Conservation (phyloP, 179 eudicot species). For the Nepenthes alata region DNA sequence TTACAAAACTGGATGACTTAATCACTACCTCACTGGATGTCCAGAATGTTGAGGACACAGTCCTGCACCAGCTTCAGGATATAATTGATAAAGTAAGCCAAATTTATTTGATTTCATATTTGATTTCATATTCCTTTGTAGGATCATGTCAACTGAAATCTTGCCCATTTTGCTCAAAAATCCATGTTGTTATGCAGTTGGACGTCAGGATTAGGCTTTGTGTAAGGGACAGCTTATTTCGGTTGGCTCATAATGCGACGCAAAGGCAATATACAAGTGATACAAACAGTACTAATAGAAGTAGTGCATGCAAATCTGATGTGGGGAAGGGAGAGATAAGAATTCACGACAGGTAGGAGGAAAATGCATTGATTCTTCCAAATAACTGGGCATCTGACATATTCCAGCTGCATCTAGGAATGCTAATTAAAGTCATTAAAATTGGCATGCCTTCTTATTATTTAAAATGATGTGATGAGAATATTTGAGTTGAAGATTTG, state of each 20-base stretch:
- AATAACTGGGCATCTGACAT: no score
- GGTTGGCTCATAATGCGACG: conserved; percentile 62
- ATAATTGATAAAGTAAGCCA: conserved; percentile 38
- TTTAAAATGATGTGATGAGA: no score
- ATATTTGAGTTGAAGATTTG: no score
- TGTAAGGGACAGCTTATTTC: conserved; percentile 69
- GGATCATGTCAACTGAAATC: neutral
- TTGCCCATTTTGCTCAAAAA: neutral
- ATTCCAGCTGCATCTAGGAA: no score
- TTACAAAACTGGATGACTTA: conserved; percentile 34
- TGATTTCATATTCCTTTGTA: neutral
- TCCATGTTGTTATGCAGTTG: conserved; percentile 38
- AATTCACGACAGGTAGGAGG: conserved; percentile 44
- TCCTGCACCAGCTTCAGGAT: conserved; percentile 53
- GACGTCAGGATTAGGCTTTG: conserved; percentile 49
- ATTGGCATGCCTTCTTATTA: no score
- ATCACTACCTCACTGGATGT: conserved; percentile 27
- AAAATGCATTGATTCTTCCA: neutral
- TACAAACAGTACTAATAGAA: conserved; percentile 29
- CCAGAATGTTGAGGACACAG: conserved; percentile 38
- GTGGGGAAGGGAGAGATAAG: conserved; percentile 24
- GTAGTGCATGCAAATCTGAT: conserved; percentile 18
- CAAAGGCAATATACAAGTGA: conserved; percentile 49
- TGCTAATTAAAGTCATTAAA: no score
- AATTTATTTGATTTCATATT: neutral